A percentile compares a stretch with the other conserved stretches of the same genome.
phyloP scores from a whole-genome alignment of 2,329 filamentous ascomycete species.

The Stromatinia cepivora region DNA sequence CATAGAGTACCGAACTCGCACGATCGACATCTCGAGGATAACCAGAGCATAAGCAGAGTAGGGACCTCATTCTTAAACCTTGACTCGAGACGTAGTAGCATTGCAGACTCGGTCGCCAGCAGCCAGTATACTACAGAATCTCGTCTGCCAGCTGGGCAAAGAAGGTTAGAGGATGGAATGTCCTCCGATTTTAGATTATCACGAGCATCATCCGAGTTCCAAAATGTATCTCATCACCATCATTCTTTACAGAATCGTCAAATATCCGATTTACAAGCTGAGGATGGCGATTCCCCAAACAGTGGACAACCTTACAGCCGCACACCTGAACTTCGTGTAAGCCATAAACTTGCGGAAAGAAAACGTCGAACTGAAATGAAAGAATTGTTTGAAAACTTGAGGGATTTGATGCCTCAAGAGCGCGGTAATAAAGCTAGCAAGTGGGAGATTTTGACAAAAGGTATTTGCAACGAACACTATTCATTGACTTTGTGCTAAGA shows the following conservation, averaged over 20 bases:
- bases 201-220: slow-evolving; percentile 55
- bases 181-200: slow-evolving; percentile 48
- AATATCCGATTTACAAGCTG: slow-evolving; percentile 63
- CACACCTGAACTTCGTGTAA: slow-evolving; percentile 78
- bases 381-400: slow-evolving; percentile 77
- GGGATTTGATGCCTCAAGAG: slow-evolving; percentile 76
- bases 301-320: slow-evolving; percentile 76
- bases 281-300: slow-evolving; percentile 54
- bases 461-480: slow-evolving; percentile 48
- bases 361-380: slow-evolving; percentile 89
- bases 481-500: slow-evolving; percentile 26
- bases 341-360: slow-evolving; percentile 81
- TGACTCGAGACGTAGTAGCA: slow-evolving; percentile 72
- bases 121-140: slow-evolving; percentile 78
- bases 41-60: slow-evolving; percentile 34
- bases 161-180: slow-evolving; percentile 65
- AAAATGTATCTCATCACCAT: slow-evolving; percentile 54
- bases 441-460: slow-evolving; percentile 86
- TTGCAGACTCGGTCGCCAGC: slow-evolving; percentile 75
- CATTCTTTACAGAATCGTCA: slow-evolving; percentile 75
- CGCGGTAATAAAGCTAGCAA: slow-evolving; percentile 84
- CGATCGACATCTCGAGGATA: slow-evolving; percentile 49
- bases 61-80: slow-evolving; percentile 41
- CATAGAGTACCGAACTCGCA: slow-evolving; percentile 51
- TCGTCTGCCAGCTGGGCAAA: slow-evolving; percentile 68